Base-by-base conservation (phyloP, 352 stramenopile genomes). In the Phytophthora melonis region DNA sequence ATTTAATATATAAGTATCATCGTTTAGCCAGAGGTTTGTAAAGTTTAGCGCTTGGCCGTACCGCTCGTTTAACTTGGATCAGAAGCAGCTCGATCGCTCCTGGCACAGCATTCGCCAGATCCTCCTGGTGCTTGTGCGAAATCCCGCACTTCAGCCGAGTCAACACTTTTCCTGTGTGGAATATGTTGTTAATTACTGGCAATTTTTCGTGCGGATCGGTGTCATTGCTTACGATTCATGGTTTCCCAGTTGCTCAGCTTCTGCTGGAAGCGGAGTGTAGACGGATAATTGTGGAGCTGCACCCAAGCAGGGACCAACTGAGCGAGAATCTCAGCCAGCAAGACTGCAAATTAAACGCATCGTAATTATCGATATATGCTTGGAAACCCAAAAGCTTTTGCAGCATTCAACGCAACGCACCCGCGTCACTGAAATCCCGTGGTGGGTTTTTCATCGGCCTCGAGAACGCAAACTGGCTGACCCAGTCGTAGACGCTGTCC, bases 161-260 rank as follows among this genome's bases (percentile, higher is more conserved):
- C n/a, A 90, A 64, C 13, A 88, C 79, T 61, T 87, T 88, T 14
- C 80, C 82, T 88, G 32, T 5, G 19, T n/a, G 3, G 16, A 54
- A 52, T 19, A 21, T 19, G 1, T 30, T 23, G 19, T 19, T 19
- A 19, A 50, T 50, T 10, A 23, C 43, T 34, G 30, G 2, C 0
- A 34, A 8, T 34, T 34, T 34, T 34, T 34, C 30, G 30, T 34
- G 10, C 30, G 30, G 30, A 34, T 34, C 30, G 27, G 7, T 18
- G 19, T 18, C 10, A 8, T 30, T 30, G 8, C 82, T 41, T 55
- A 89, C 82, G 79, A 21, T 90, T 90, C 18, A 90, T 69, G 5
- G 77, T 77, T 47, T 90, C 82, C 82, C 82, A 90, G 74, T 90
- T 90, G 52, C 66, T 68, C 30, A 84, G 50, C 50, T 90, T 90